Percentiles rank a stretch among this genome's conserved stretches.
Conservation (phyloP, 768 basidiomycete genomes). For the Panaeolus papilionaceus region DNA sequence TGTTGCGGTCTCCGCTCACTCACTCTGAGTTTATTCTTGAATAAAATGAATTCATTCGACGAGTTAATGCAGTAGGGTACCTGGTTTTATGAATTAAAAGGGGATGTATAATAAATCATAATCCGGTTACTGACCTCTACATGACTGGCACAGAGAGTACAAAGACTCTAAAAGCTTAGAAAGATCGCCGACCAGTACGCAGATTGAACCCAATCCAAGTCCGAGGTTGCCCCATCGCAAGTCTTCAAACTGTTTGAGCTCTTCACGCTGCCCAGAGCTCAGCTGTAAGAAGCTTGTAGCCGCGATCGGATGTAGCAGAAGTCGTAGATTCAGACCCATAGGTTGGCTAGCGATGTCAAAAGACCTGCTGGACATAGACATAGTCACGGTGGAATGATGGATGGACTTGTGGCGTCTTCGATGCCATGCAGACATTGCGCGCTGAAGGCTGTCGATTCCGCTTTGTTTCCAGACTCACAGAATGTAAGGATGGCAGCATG, state of each 20-base stretch:
- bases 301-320: background rate
- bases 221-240: background rate
- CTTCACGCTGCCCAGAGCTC: background rate
- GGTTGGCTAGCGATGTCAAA: background rate
- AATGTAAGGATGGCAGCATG: background rate
- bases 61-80: background rate
- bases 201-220: background rate
- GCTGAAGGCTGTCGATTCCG: background rate
- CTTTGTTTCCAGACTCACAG: background rate
- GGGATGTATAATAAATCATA: background rate
- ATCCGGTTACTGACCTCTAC: background rate
- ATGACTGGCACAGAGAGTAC: no score
- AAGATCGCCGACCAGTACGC: background rate
- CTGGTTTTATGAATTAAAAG: background rate
- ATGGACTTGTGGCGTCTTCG: background rate
- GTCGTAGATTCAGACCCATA: background rate
- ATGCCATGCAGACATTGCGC: background rate
- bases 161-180: background rate
- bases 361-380: background rate
- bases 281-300: background rate
- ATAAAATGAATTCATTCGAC: background rate
- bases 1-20: background rate
- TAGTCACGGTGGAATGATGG: background rate
- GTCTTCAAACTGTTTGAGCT: background rate
- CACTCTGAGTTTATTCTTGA: background rate